Evolutionary conservation across 2,329 filamentous ascomycete species (phyloP).

Genomic region (Microdochium trichocladiopsis): DNA sequence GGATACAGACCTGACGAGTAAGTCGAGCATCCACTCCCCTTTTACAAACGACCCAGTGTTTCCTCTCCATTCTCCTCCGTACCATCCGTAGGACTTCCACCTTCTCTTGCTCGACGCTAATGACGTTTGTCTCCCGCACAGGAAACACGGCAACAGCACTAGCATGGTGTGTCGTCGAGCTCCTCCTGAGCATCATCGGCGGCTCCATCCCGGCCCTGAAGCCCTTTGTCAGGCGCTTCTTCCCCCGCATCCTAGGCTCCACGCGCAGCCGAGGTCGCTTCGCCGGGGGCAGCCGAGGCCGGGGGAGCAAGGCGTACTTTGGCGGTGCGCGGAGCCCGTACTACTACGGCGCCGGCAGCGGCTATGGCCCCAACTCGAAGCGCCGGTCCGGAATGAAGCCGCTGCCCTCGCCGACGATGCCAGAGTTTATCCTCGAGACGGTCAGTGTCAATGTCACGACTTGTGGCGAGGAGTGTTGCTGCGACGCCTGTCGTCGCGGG

Average conservation of each 20-base stretch:
- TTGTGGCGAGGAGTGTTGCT: not conserved
- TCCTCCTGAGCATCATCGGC: constrained; percentile 16
- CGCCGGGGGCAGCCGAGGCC: not conserved
- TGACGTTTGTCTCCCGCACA: not conserved
- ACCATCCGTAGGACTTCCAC: not conserved
- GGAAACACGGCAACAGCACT: constrained; percentile 10
- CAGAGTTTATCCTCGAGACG: not conserved
- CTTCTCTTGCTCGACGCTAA: no score
- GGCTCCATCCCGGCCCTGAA: constrained; percentile 15
- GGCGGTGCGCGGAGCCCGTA: not conserved
- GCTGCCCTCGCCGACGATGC: not conserved
- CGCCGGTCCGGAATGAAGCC: not conserved
- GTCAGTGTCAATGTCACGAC: not conserved
- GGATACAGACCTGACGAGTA: constrained; percentile 8
- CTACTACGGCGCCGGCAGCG: not conserved
- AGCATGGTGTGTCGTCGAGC: constrained; percentile 15
- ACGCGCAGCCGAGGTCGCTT: not conserved
- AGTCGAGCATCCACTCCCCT: no score
- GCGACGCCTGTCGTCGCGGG: not conserved
- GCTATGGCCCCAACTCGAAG: not conserved
- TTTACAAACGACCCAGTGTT: no score
- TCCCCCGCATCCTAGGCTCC: constrained; percentile 8
- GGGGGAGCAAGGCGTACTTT: not conserved
- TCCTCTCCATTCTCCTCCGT: not conserved
- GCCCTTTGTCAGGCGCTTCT: constrained; percentile 12